A percentile compares a stretch with the other conserved stretches of the same genome.
Evolutionary conservation across 495 filamentous ascomycete genomes (phyloP).

Genomic region (Clohesyomyces aquaticus): DNA sequence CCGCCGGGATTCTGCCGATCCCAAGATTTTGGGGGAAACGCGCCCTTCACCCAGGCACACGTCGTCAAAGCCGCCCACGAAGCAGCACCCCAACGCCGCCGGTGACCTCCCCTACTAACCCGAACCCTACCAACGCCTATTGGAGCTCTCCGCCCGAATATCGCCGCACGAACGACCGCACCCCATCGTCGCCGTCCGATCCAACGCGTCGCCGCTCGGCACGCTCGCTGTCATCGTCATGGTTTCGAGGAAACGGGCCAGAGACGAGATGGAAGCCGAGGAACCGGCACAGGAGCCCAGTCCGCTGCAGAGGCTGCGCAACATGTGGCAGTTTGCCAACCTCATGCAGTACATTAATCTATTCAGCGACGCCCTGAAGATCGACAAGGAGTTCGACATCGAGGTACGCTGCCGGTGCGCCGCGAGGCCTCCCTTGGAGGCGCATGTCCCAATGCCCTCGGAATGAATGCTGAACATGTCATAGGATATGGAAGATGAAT

Average conservation of each 20-base stretch:
- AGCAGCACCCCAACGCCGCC: neutral
- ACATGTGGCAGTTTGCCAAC: conserved; percentile 94
- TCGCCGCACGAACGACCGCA: too few relatives aligned
- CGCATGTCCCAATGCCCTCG: neutral
- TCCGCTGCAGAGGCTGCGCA: conserved; percentile 71
- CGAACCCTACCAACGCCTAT: neutral
- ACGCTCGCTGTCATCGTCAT: conserved; percentile 46
- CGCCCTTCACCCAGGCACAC: conserved; percentile 1
- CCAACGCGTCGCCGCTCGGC: conserved; percentile 37
- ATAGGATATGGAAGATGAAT: conserved; percentile 88
- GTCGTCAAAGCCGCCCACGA: neutral
- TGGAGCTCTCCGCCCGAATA: too few relatives aligned
- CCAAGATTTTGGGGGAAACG: conserved; percentile 2
- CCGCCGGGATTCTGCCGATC: too few relatives aligned
- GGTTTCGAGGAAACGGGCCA: conserved; percentile 70
- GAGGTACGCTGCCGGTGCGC: conserved; percentile 63
- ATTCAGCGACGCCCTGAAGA: conserved; percentile 86
- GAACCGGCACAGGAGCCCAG: conserved; percentile 55
- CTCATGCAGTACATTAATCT: conserved; percentile 89
- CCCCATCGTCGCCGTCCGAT: neutral
- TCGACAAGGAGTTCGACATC: conserved; percentile 82
- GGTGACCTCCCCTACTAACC: neutral
- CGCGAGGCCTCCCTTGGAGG: neutral
- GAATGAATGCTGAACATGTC: conserved; percentile 20
- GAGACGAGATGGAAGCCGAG: conserved; percentile 64